These are phyloP conservation scores for Ensete ventricosum DNA, from an alignment of 176 grass and related monocot genomes.

Conservation along the genomic window DNA sequence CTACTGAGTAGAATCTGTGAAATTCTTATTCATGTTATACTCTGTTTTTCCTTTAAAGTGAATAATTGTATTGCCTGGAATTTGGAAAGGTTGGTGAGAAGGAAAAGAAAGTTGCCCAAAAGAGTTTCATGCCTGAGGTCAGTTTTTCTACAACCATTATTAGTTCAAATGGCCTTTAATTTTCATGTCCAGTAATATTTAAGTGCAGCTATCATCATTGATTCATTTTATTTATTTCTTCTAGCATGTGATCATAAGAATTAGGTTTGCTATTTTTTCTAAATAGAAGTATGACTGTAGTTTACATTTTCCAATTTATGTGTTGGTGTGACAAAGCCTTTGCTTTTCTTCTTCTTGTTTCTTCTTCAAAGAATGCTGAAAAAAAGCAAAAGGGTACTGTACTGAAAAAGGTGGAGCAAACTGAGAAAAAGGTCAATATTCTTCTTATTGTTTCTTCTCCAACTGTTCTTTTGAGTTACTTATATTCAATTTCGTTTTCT, in stretches of 20 bases:
- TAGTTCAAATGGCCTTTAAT: background rate
- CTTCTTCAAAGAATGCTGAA: background rate
- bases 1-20: background rate
- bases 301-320: background rate
- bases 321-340: background rate
- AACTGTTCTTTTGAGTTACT: background rate
- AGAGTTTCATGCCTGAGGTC: background rate
- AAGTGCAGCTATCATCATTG: background rate
- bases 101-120: background rate
- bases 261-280: background rate
- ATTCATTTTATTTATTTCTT: background rate
- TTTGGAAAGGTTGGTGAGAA: background rate
- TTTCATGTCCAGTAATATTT: background rate
- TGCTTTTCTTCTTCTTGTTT: background rate
- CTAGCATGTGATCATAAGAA: background rate
- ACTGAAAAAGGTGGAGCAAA: constrained; percentile 3
- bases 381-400: background rate
- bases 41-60: background rate
- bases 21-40: background rate
- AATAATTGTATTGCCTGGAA: background rate
- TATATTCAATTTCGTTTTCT: too few relatives aligned
- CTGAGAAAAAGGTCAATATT: background rate
- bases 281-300: background rate
- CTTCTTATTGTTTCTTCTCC: background rate
- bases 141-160: background rate